Base-by-base conservation (phyloP, 73 alveolate species). In the Stentor coeruleus region DNA sequence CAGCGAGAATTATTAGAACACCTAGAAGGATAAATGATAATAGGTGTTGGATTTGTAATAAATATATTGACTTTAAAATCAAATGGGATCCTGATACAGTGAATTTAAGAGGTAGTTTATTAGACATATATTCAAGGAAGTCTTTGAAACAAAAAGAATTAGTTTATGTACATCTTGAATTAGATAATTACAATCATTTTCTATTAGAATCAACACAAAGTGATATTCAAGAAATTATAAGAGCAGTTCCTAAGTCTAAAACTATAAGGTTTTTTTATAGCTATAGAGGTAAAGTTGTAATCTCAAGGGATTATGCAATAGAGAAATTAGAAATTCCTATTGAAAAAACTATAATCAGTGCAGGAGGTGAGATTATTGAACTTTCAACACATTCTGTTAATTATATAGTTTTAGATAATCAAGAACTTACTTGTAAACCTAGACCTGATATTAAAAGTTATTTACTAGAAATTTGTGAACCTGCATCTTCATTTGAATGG, bases 1-100 rank as follows among this genome's bases (percentile, higher is more conserved):
- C 66, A 49, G 66, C 66, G 66, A 49, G 66, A 20, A 49, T 49
- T 49, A 49, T 49, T 49, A 6, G 72, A 36, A 37, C 72, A 0
- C n/a, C 26, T 36, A 20, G 14, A 1, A 37, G 74, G 39, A 38
- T 14, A 40, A 75, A 26, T 35, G 38, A 75, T 38, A 20, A 35
- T 20, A 75, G 39, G 20, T 75, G 83, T 35, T 75, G 83, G 83
- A 75, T 75, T 38, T 75, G 83, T 38, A 39, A 37, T 26, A 35
- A 35, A 75, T 75, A 39, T 15, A 39, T n/a, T n/a, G 83, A 75
- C 74, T 40, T 39, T 15, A 36, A 31, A 15, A 38, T 75, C 28
- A 1, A 20, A 0, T 75, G 83, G 3, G 38, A 66, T 33, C 79
- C 79, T 6, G 72, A 75, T 75, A 37, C 59, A 1, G 39, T 37